Percentiles rank a stretch among this genome's conserved stretches.
These are phyloP conservation scores for Antarctomyces pellizariae DNA, from an alignment of 495 filamentous ascomycete genomes.

Conservation along the genomic window DNA sequence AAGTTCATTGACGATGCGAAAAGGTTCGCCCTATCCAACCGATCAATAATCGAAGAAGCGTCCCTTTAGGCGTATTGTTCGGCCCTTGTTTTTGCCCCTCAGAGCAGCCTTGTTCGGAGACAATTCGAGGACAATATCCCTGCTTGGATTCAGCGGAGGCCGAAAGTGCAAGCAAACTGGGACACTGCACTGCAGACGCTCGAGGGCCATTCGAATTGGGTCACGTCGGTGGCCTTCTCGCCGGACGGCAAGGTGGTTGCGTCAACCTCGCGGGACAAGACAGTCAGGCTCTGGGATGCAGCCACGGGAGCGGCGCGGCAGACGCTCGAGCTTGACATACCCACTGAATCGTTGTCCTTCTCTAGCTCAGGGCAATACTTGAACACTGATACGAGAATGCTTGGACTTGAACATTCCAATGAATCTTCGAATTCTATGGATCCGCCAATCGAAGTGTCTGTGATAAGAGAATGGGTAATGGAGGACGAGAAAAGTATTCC, in stretches of 20 bases:
- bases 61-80: slow-evolving; percentile 14
- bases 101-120: slow-evolving; percentile 11
- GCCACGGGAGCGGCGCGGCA: slow-evolving; percentile 32
- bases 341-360: no score
- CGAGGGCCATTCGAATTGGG: slow-evolving; percentile 2
- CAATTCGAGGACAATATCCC: slow-evolving; percentile 3
- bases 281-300: slow-evolving; percentile 9
- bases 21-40: slow-evolving; percentile 14
- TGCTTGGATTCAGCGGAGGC: slow-evolving; percentile 1
- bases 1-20: slow-evolving; percentile 15
- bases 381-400: slow-evolving; percentile 1
- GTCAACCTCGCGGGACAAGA: slow-evolving; percentile 4
- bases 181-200: slow-evolving; percentile 3
- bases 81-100: slow-evolving; percentile 16
- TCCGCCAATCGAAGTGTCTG: neutral
- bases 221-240: slow-evolving; percentile 14
- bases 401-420: no score
- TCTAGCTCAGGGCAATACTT: slow-evolving; percentile 60
- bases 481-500: slow-evolving; percentile 1
- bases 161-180: slow-evolving; percentile 1
- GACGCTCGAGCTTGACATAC: slow-evolving; percentile 23
- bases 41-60: slow-evolving; percentile 9
- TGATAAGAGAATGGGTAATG: slow-evolving; percentile 1
- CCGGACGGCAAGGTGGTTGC: slow-evolving; percentile 12
- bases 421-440: no score